phyloP scores from a whole-genome alignment of 1,284 basidiomycete genomes.

The Marasmius fiardii region DNA sequence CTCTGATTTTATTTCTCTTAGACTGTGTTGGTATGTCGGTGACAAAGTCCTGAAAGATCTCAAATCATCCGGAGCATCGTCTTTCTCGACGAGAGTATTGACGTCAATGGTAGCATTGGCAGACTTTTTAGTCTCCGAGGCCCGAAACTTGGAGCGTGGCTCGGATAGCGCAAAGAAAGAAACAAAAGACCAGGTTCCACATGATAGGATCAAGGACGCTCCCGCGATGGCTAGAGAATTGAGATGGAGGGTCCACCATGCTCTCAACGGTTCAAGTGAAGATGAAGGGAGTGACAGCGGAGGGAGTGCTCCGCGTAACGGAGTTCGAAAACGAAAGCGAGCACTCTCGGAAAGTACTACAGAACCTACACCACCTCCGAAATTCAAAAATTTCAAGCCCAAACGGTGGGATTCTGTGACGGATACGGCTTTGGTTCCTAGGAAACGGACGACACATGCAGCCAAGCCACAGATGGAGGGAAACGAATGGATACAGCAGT shows the following conservation, averaged over 20 bases:
- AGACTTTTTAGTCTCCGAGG: constrained; percentile 78
- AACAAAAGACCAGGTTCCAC: constrained; percentile 76
- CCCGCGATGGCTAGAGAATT: constrained; percentile 77
- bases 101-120: constrained; percentile 71
- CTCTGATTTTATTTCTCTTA: constrained; percentile 26
- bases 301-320: constrained; percentile 24
- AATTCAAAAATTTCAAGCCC: constrained; percentile 67
- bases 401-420: constrained; percentile 56
- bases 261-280: constrained; percentile 65
- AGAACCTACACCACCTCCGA: constrained; percentile 22
- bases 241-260: constrained; percentile 71
- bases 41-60: constrained; percentile 76
- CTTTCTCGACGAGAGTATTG: constrained; percentile 63
- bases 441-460: constrained; percentile 30
- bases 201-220: constrained; percentile 78
- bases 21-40: constrained; percentile 88
- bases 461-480: constrained; percentile 31
- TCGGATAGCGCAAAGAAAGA: constrained; percentile 63
- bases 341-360: constrained; percentile 30
- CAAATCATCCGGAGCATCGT: constrained; percentile 44
- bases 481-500: constrained; percentile 30
- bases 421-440: constrained; percentile 39
- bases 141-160: constrained; percentile 63
- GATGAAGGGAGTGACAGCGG: constrained; percentile 44
- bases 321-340: constrained; percentile 51